phyloP scores from a whole-genome alignment of 2,329 filamentous ascomycete genomes.

The Ploettnerulaceae sp. region DNA sequence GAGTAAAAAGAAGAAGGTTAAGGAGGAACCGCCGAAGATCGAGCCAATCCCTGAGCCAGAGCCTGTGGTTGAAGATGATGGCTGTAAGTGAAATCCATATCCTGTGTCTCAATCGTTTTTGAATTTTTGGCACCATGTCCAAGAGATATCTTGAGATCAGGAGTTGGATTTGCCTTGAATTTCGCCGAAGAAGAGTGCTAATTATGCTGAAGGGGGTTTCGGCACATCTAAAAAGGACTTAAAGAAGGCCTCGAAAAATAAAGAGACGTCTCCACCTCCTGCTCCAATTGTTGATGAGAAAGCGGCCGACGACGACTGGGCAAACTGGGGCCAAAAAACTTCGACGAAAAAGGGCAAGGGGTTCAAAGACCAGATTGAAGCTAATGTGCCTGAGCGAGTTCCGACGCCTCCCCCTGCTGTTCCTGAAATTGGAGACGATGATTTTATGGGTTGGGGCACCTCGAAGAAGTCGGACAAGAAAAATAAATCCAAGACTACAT shows the following conservation, averaged over 20 bases:
- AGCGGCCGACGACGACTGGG: constrained; percentile 29
- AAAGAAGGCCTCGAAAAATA: constrained; percentile 38
- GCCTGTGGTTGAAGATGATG: constrained; percentile 16
- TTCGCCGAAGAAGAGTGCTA: constrained; percentile 3
- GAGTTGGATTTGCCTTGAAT: constrained; percentile 32
- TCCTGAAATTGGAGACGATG: constrained; percentile 32
- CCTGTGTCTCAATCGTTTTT: too few relatives aligned
- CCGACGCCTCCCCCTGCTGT: constrained; percentile 32
- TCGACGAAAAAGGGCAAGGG: constrained; percentile 27
- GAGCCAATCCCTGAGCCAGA: constrained; percentile 13
- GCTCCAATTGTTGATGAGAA: constrained; percentile 25
- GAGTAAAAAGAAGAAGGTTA: constrained; percentile 29
- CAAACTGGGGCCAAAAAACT: constrained; percentile 30
- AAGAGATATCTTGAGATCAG: too few relatives aligned
- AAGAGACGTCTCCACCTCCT: constrained; percentile 20
- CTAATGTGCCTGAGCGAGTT: constrained; percentile 33
- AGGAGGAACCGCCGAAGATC: constrained; percentile 22
- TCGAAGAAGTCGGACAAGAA: constrained; percentile 32
- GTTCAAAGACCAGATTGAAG: constrained; percentile 31
- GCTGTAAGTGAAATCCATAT: not conserved
- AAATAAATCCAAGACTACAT: constrained; percentile 19
- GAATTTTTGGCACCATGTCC: too few relatives aligned
- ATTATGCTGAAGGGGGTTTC: constrained; percentile 12
- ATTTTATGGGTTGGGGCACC: constrained; percentile 28
- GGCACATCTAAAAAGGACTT: constrained; percentile 36